Evolutionary conservation across 208 protist species (phyloP), one percentile per base, ranked within the genome.

Genomic region (Acanthamoeba healyi): DNA sequence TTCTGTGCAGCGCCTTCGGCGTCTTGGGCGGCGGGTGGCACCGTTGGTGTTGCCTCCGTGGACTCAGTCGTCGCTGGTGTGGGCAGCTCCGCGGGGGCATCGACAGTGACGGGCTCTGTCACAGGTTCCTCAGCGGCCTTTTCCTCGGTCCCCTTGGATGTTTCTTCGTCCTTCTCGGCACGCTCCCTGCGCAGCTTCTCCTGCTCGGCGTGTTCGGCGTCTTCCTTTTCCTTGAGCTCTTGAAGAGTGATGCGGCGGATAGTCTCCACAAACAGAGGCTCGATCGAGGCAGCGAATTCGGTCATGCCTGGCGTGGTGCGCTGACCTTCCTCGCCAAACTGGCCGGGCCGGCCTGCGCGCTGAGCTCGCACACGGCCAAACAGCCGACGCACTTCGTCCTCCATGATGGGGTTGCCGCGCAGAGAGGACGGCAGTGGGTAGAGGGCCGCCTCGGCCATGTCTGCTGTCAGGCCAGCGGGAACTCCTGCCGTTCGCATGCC

Each of bases 381-480:
- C 38, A 92, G 40, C 2, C 86, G 86, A 7, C 86, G 51, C 40
- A 92, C 58, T n/a, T 92, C 86, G 38, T 92, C 86, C 86, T 74
- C 86, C 36, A 72, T 19, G 4, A 63, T 22, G 24, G 86, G 61
- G 24, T 72, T 92, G 61, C 61, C 86, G 26, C 86, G 86, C 6
- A 74, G 86, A 36, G 44, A 24, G 26, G 79, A 22, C 34, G 79
- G 86, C 51, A 92, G 49, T 10, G 24, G 26, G 26, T 72, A 92
- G 29, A 36, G 24, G 86, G 56, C 19, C 19, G 67, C 4, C 19
- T 77, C 67, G 19, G 0, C 67, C 67, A 44, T 0, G 44, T 65
- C 86, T 29, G 15, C 36, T n/a, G n/a, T n/a, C n/a, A n/a, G n/a
- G n/a, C n/a, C n/a, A n/a, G n/a, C n/a, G n/a, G n/a, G n/a, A 29